phyloP scores from a whole-genome alignment of 495 filamentous ascomycete species.

The Articulospora tetracladia region DNA sequence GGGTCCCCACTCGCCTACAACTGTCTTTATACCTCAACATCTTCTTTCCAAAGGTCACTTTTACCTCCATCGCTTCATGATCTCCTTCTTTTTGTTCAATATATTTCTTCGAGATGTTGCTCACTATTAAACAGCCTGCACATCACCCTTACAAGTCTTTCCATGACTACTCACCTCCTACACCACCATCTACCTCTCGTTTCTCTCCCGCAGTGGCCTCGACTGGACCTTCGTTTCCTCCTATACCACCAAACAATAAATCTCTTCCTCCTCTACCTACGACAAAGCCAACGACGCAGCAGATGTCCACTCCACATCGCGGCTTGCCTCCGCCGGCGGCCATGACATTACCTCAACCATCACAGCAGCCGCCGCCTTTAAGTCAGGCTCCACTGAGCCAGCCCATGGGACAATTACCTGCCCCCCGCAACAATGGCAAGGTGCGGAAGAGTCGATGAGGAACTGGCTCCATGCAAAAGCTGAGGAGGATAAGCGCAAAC shows the following conservation, averaged over 20 bases:
- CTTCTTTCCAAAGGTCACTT: constrained; percentile 23
- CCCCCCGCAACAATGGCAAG: constrained; percentile 71
- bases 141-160: constrained; percentile 63
- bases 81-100: constrained; percentile 15
- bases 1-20: constrained; percentile 15
- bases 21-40: background rate
- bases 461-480: constrained; percentile 78
- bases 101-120: constrained; percentile 46
- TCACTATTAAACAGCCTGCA: constrained; percentile 65
- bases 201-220: constrained; percentile 55
- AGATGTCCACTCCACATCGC: constrained; percentile 72
- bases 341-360: constrained; percentile 55
- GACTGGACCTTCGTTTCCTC: constrained; percentile 37
- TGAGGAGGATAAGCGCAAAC: constrained; percentile 79
- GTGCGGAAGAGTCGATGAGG: constrained; percentile 74
- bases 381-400: constrained; percentile 32
- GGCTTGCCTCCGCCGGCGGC: constrained; percentile 70
- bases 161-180: constrained; percentile 63
- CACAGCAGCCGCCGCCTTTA: constrained; percentile 34
- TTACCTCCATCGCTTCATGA: constrained; percentile 21
- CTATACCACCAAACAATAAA: constrained; percentile 35
- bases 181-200: constrained; percentile 54
- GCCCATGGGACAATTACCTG: constrained; percentile 55
- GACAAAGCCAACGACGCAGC: constrained; percentile 16
- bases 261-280: constrained; percentile 20